Conservation (phyloP, 768 basidiomycete genomes). For the Tremella yokohamensis region DNA sequence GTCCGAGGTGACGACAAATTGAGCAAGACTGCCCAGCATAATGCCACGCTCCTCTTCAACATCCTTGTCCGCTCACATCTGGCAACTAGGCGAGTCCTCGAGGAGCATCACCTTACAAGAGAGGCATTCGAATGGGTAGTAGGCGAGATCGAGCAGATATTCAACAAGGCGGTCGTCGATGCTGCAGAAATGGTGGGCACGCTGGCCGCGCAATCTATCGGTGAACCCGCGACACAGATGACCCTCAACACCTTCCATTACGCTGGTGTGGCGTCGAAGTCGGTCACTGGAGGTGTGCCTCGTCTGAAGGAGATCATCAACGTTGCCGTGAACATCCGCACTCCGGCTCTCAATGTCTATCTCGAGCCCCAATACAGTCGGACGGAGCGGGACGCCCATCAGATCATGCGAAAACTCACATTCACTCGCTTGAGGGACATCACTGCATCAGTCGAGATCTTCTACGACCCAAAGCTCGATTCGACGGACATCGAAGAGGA, state of each 20-base stretch:
- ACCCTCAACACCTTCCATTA: conserved; percentile 99
- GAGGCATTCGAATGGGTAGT: conserved; percentile 98
- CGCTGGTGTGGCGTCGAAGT: conserved; percentile 99
- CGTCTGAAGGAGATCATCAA: conserved; percentile 99
- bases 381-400: conserved; percentile 59
- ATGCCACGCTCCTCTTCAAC: conserved; percentile 85
- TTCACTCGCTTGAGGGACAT: conserved; percentile 91
- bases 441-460: conserved; percentile 92
- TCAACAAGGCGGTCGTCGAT: conserved; percentile 85
- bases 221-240: conserved; percentile 99
- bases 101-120: conserved; percentile 77
- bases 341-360: conserved; percentile 91
- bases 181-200: conserved; percentile 99
- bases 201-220: conserved; percentile 95
- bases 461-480: conserved; percentile 90
- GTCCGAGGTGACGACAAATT: conserved; percentile 81
- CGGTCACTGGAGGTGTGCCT: conserved; percentile 98
- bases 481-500: conserved; percentile 96
- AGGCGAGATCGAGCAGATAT: conserved; percentile 91
- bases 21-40: conserved; percentile 72
- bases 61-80: conserved; percentile 90
- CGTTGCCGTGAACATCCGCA: conserved; percentile 97
- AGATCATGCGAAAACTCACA: conserved; percentile 58
- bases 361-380: conserved; percentile 53
- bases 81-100: conserved; percentile 78